Evolutionary conservation across 495 filamentous ascomycete species (phyloP).

Genomic region (Aeminium ludgeri): DNA sequence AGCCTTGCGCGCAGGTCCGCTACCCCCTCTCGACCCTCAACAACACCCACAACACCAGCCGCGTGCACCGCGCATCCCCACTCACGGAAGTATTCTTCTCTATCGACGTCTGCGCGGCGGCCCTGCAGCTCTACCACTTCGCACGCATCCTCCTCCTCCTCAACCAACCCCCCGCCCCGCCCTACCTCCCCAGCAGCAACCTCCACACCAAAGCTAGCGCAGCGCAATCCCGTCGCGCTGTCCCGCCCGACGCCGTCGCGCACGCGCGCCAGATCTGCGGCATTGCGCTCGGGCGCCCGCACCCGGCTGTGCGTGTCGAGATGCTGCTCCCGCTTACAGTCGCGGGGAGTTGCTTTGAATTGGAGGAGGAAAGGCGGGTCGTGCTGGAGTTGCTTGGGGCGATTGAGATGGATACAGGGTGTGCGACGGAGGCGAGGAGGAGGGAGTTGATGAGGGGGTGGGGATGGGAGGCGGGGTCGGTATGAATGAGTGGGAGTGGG

Average conservation of each 20-base stretch:
- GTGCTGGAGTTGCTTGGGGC: conserved; percentile 38
- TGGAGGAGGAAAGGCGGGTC: conserved; percentile 25
- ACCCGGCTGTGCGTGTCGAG: conserved; percentile 40
- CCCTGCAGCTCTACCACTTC: conserved; percentile 52
- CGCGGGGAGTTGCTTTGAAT: conserved; percentile 38
- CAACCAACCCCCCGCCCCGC: conserved; percentile 38
- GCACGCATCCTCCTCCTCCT: conserved; percentile 43
- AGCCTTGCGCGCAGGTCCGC: conserved; percentile 29
- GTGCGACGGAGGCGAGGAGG: conserved; percentile 45
- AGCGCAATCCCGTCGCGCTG: conserved; percentile 35
- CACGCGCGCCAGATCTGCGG: conserved; percentile 43
- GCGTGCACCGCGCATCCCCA: conserved; percentile 22
- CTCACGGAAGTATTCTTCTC: conserved; percentile 48
- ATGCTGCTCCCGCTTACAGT: conserved; percentile 46
- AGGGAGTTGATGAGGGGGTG: conserved; percentile 40
- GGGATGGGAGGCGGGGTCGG: too few species aligned
- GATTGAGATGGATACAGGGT: conserved; percentile 42
- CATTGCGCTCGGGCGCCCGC: conserved; percentile 38
- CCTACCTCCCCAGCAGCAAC: conserved; percentile 31
- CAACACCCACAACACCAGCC: conserved; percentile 3
- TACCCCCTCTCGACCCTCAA: conserved; percentile 7
- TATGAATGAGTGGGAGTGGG: too few species aligned
- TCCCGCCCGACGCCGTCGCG: conserved; percentile 34
- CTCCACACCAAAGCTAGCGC: conserved; percentile 27
- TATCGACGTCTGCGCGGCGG: conserved; percentile 43